phyloP scores from a whole-genome alignment of 139 green algal genomes.

The Tetradesmus obliquus region DNA sequence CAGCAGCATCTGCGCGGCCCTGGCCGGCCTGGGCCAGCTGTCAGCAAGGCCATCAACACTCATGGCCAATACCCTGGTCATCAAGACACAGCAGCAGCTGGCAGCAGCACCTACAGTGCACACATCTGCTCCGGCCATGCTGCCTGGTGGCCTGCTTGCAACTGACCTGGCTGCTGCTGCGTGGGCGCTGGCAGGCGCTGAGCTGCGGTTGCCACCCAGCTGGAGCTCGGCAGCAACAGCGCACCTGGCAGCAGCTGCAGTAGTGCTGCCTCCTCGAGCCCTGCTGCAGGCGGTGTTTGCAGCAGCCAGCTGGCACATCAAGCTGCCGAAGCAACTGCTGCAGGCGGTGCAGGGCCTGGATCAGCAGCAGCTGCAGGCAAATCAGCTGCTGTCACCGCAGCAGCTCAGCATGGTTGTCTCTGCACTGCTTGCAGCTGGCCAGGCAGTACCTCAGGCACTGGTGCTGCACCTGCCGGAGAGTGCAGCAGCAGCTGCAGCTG shows the following conservation, averaged over 20 bases:
- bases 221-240: background rate
- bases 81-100: slow-evolving; percentile 37
- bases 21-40: background rate
- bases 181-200: background rate
- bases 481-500: background rate
- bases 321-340: background rate
- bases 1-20: background rate
- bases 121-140: background rate
- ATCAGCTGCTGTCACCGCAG: background rate
- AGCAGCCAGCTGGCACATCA: background rate
- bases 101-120: background rate
- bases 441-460: background rate
- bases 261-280: background rate
- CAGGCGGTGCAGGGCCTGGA: background rate
- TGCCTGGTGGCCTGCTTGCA: background rate
- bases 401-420: background rate
- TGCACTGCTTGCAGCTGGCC: background rate
- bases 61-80: slow-evolving; percentile 19
- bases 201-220: background rate
- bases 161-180: background rate
- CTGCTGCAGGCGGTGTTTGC: background rate
- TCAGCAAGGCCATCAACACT: background rate
- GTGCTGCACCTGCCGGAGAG: background rate
- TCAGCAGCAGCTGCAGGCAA: background rate
- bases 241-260: slow-evolving; percentile 35